A percentile compares a stretch with the other conserved stretches of the same genome.
These are phyloP conservation scores for Glycyrrhiza uralensis DNA, from an alignment of 306 rosid genomes.

Conservation along the genomic window DNA sequence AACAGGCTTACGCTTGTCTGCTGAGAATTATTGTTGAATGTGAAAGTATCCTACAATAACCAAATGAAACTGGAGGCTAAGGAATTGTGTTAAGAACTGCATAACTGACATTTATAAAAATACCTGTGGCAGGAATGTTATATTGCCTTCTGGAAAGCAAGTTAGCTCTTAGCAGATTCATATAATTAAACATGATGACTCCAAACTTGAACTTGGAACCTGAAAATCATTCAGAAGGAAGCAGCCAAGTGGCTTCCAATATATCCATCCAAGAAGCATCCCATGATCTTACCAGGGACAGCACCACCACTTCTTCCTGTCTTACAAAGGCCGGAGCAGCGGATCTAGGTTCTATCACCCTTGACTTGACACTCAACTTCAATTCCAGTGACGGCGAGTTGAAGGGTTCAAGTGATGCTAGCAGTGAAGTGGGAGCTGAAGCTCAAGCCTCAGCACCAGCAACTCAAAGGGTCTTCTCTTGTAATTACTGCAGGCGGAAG, in stretches of 20 bases:
- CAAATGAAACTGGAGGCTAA: no score
- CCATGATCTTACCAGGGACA: constrained; percentile 47
- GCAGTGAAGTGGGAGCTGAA: constrained; percentile 47
- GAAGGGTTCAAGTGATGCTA: constrained; percentile 52
- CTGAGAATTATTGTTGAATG: no score
- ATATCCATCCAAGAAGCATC: constrained; percentile 43
- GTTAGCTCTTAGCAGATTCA: constrained; percentile 11
- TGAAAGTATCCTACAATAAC: no score
- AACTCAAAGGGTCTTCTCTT: constrained; percentile 69
- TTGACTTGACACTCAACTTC: constrained; percentile 70
- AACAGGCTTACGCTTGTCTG: no score
- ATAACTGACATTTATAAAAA: no score
- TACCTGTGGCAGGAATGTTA: no score
- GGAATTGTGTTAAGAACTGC: no score
- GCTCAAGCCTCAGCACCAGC: constrained; percentile 41
- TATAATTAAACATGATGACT: constrained; percentile 54
- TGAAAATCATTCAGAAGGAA: constrained; percentile 50
- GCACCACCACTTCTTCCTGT: constrained; percentile 53
- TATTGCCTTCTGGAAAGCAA: constrained; percentile 16
- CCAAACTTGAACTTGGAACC: constrained; percentile 69
- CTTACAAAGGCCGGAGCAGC: constrained; percentile 41
- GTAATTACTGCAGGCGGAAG: constrained; percentile 84
- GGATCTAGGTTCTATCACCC: constrained; percentile 46
- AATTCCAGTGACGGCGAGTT: constrained; percentile 40
- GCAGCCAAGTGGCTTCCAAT: constrained; percentile 54